Evolutionary conservation across 768 basidiomycete species (phyloP).

Genomic region (Auricularia auricula-judae): DNA sequence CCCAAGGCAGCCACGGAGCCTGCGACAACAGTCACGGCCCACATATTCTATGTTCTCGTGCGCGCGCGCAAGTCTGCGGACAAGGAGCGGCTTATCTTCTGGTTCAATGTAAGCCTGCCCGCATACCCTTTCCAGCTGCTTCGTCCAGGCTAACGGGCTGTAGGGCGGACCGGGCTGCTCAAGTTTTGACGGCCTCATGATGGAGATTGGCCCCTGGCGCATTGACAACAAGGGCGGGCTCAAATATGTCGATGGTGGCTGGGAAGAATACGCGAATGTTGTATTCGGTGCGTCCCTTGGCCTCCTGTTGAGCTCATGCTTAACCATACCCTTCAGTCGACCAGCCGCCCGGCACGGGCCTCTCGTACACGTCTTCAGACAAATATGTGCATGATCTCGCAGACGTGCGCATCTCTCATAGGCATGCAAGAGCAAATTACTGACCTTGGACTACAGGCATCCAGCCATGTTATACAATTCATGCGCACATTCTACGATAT

Average conservation of each 20-base stretch:
- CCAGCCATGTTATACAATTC: constrained; percentile 73
- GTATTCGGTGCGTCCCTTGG: constrained; percentile 59
- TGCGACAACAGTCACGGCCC: constrained; percentile 54
- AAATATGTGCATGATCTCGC: constrained; percentile 70
- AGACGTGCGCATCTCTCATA: constrained; percentile 34
- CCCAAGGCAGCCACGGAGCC: constrained; percentile 41
- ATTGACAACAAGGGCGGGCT: constrained; percentile 64
- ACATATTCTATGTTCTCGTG: constrained; percentile 82
- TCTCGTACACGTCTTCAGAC: constrained; percentile 81
- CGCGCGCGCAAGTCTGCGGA: constrained; percentile 85
- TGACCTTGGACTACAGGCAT: constrained; percentile 36
- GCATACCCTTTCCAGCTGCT: constrained; percentile 18
- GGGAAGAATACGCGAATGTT: constrained; percentile 95
- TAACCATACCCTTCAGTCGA: constrained; percentile 50
- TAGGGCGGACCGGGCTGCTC: constrained; percentile 97
- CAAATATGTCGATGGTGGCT: constrained; percentile 71
- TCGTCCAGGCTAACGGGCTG: background rate
- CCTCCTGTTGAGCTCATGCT: background rate
- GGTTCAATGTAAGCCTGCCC: constrained; percentile 68
- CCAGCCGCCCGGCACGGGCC: constrained; percentile 94
- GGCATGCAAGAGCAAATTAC: background rate
- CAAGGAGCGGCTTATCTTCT: constrained; percentile 81
- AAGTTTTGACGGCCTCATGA: constrained; percentile 93
- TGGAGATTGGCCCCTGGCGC: constrained; percentile 95
- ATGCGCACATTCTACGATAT: constrained; percentile 77